Evolutionary conservation across 2,329 filamentous ascomycete species (phyloP), one percentile per base, ranked within the genome.

Genomic region (Stagonosporopsis chrysanthemi): DNA sequence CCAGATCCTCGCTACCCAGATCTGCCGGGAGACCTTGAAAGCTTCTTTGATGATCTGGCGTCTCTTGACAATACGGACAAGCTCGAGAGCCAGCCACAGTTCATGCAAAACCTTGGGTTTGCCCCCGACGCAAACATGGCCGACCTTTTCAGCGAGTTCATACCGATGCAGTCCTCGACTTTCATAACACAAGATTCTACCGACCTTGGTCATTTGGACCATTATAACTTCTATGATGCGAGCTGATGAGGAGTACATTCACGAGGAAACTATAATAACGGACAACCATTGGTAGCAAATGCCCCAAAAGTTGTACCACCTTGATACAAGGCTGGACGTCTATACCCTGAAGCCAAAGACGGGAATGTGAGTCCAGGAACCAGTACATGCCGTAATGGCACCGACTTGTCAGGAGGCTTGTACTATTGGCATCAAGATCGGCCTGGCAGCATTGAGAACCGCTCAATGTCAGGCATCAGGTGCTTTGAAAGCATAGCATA

Each of bases 51-150:
- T 48, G 84, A 86, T 61, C 71, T 87, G 35, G 83, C 83, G 3
- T 83, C 83, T 8, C 74, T 86, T 29, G 84, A 86, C 64, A 82
- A 80, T 2, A 79, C 79, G 22, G 81, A 84, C 50, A 75, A 78
- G 33, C 74, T 84, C 41, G 83, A 84, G 24, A 79, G 81, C 12
- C 85, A 88, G 61, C 80, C 84, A 2, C 84, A 87, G 60, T 88
- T 89, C 65, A 87, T 89, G 86, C 81, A 85, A 41, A 89, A 89
- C 63, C 77, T 89, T 19, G 87, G 87, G 0, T 88, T 88, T 68
- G 85, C 83, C 1, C 86, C 86, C 0, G 86, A 86, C 24, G 82
- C 84, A 31, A 85, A 86, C 55, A 77, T 88, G 46, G 79, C 81
- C 0, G 84, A 86, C 61, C 79, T 85, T 29, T 80, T 80, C 53